phyloP scores from a whole-genome alignment of 148 eudicot species.

The Vaccinium macrocarpon region DNA sequence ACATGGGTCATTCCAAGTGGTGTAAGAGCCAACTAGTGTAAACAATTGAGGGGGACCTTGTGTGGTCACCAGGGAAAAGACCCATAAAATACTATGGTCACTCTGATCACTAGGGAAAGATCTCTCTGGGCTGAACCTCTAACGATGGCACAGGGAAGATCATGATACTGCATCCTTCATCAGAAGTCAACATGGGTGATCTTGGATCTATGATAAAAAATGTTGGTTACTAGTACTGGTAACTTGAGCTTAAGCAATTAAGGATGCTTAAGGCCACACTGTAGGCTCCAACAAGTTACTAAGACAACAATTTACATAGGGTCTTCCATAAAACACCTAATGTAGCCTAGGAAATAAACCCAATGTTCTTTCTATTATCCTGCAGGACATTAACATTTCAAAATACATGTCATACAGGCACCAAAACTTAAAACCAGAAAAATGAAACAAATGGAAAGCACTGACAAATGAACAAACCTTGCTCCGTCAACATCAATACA shows the following conservation, averaged over 20 bases:
- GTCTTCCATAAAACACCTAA: background rate
- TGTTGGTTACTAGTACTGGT: background rate
- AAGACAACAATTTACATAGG: background rate
- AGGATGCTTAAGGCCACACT: background rate
- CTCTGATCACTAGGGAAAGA: background rate
- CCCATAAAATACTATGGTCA: background rate
- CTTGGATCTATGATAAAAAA: background rate
- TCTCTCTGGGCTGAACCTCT: background rate
- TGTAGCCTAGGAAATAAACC: background rate
- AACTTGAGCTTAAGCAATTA: background rate
- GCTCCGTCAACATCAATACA: conserved; percentile 68
- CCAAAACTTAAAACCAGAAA: background rate
- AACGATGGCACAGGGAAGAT: background rate
- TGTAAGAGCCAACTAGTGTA: background rate
- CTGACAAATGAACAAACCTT: conserved; percentile 41
- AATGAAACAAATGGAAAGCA: background rate
- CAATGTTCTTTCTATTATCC: background rate
- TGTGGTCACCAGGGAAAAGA: background rate
- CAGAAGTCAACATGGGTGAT: background rate
- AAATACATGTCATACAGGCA: background rate
- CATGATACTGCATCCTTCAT: background rate
- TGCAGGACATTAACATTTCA: background rate
- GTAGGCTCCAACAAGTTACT: background rate
- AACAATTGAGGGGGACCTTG: background rate
- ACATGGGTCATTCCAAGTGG: background rate